Evolutionary conservation across 257 asterid species (phyloP).

Genomic region (Solanum sejunctum): DNA sequence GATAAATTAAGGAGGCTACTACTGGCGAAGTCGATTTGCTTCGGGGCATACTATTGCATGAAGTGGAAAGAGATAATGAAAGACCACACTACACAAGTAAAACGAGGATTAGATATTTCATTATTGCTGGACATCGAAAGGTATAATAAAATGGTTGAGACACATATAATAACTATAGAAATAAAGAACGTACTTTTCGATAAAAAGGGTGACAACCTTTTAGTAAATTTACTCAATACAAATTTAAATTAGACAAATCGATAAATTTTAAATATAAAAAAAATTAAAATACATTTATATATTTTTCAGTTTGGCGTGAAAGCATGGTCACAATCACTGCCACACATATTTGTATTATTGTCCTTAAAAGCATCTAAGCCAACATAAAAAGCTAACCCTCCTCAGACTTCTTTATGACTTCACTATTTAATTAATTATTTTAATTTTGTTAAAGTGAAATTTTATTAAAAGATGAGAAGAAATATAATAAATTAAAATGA

Average conservation of each 20-base stretch:
- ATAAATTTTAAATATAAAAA: not conserved
- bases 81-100: too few relatives aligned
- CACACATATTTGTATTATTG: not conserved
- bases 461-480: not conserved
- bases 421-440: not conserved
- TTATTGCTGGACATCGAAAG: not conserved
- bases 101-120: too few relatives aligned
- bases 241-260: not conserved
- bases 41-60: too few relatives aligned
- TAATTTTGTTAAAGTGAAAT: not conserved
- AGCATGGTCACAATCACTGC: not conserved
- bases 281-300: not conserved
- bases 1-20: too few relatives aligned
- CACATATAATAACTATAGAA: too few relatives aligned
- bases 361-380: not conserved
- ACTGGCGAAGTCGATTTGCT: too few relatives aligned
- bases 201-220: not conserved
- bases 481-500: not conserved
- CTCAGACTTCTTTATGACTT: not conserved
- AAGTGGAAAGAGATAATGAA: too few relatives aligned
- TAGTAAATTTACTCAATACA: fast-evolving
- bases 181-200: not conserved
- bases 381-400: not conserved
- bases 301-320: not conserved
- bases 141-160: not conserved